Conservation (phyloP, 768 basidiomycete genomes). For the Psilocybe azurescens region DNA sequence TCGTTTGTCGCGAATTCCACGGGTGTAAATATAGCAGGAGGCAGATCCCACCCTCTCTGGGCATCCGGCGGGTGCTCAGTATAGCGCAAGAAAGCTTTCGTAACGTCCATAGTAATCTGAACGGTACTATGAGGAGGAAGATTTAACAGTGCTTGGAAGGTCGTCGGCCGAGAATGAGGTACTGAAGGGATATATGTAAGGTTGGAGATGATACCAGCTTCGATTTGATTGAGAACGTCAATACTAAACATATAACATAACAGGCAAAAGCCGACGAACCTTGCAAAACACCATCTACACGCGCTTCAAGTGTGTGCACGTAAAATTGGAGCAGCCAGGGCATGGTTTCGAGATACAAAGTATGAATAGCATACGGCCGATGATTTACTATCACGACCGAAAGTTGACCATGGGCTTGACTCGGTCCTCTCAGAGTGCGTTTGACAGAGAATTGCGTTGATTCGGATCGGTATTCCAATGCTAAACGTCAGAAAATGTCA, state of each 20-base stretch:
- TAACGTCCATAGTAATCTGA: constrained; percentile 72
- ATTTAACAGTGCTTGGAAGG: constrained; percentile 70
- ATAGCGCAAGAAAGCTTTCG: constrained; percentile 88
- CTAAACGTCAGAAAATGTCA: constrained; percentile 28
- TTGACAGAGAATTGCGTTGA: constrained; percentile 63
- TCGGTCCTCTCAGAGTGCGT: constrained; percentile 74
- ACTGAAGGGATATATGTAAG: constrained; percentile 71
- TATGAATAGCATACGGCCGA: constrained; percentile 42
- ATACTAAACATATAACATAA: constrained; percentile 12
- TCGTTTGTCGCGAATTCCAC: constrained; percentile 23
- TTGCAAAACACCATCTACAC: constrained; percentile 48
- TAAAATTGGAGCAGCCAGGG: constrained; percentile 93
- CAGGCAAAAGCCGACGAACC: constrained; percentile 42
- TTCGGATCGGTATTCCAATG: constrained; percentile 41
- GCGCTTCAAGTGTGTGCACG: constrained; percentile 74
- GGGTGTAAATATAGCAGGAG: constrained; percentile 78
- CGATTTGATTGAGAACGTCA: constrained; percentile 3
- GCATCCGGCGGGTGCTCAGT: constrained; percentile 97
- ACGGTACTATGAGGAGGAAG: constrained; percentile 75
- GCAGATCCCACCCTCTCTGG: constrained; percentile 92
- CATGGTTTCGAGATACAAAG: constrained; percentile 88
- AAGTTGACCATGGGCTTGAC: constrained; percentile 79
- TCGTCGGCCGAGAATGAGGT: constrained; percentile 76
- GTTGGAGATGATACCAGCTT: constrained; percentile 69
- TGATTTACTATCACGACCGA: constrained; percentile 71